A percentile compares a stretch with the other conserved stretches of the same genome.
Conservation (phyloP, 441 rosid species). For the Capsella rubella region DNA sequence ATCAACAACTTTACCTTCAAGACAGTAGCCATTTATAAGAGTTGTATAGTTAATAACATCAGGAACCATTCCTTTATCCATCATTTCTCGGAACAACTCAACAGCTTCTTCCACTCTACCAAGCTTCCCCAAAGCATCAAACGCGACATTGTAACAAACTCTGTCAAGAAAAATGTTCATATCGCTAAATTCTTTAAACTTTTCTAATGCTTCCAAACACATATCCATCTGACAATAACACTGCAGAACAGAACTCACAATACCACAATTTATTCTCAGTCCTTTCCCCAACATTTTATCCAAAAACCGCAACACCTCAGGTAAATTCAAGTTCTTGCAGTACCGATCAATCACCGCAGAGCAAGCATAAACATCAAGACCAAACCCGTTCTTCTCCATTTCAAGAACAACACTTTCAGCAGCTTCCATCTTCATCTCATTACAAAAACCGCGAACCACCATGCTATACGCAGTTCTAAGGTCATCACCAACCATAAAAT, state of each 20-base stretch:
- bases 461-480: slow-evolving; percentile 50
- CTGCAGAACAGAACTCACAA: slow-evolving; percentile 63
- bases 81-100: slow-evolving; percentile 66
- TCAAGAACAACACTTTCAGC: slow-evolving; percentile 57
- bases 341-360: slow-evolving; percentile 55
- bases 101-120: slow-evolving; percentile 67
- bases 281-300: slow-evolving; percentile 58
- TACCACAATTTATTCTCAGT: slow-evolving; percentile 60
- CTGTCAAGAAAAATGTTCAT: slow-evolving; percentile 58
- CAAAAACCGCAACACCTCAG: slow-evolving; percentile 54
- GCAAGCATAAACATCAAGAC: slow-evolving; percentile 55
- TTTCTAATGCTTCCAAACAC: slow-evolving; percentile 49
- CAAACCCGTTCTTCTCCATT: slow-evolving; percentile 59
- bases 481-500: slow-evolving; percentile 44
- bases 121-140: slow-evolving; percentile 66
- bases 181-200: slow-evolving; percentile 51
- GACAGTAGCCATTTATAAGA: slow-evolving; percentile 67
- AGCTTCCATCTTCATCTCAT: slow-evolving; percentile 61
- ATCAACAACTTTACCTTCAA: slow-evolving; percentile 50
- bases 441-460: slow-evolving; percentile 64
- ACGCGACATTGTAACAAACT: slow-evolving; percentile 57
- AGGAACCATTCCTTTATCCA: slow-evolving; percentile 50
- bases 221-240: slow-evolving; percentile 54
- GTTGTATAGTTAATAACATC: slow-evolving; percentile 75
- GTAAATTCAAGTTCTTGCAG: slow-evolving; percentile 55